Percentiles rank a stretch among this genome's conserved stretches.
phyloP scores from a whole-genome alignment of 768 basidiomycete genomes.

The Harrya chromipes region DNA sequence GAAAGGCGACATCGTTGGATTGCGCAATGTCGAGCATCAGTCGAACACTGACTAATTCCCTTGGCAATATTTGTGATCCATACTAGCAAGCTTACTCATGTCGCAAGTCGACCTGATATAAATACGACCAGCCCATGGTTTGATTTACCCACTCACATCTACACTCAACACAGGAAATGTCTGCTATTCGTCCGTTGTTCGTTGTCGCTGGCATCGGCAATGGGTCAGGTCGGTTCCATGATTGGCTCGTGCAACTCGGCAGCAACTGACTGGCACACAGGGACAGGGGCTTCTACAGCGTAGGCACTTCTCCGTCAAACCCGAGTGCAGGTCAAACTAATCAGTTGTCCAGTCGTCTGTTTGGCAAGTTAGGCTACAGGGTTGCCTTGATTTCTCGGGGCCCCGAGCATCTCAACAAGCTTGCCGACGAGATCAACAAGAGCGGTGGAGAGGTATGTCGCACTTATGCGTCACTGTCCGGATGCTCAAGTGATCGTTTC shows the following conservation, averaged over 20 bases:
- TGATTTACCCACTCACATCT: not conserved
- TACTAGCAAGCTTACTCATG: conserved; percentile 18
- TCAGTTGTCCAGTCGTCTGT: conserved; percentile 44
- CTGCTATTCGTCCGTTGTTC: conserved; percentile 45
- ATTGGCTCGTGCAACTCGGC: not conserved
- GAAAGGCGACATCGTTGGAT: not conserved
- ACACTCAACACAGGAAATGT: conserved; percentile 17
- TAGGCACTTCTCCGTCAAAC: conserved; percentile 28
- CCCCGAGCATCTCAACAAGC: conserved; percentile 44
- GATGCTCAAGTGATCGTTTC: not conserved
- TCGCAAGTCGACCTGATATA: conserved; percentile 7
- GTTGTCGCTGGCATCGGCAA: conserved; percentile 57
- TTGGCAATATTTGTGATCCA: conserved; percentile 12
- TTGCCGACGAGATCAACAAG: conserved; percentile 53
- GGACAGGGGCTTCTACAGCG: conserved; percentile 61
- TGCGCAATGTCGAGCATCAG: conserved; percentile 2
- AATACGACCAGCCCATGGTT: not conserved
- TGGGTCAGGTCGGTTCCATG: conserved; percentile 30
- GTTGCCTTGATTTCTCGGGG: conserved; percentile 66
- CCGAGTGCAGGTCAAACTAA: not conserved
- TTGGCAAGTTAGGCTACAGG: conserved; percentile 60
- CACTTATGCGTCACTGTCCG: not conserved
- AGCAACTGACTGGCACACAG: conserved; percentile 21
- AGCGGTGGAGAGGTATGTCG: conserved; percentile 54
- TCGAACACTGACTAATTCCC: conserved; percentile 3